Evolutionary conservation across 208 protist species (phyloP).

Genomic region (Acanthamoeba comandoni): DNA sequence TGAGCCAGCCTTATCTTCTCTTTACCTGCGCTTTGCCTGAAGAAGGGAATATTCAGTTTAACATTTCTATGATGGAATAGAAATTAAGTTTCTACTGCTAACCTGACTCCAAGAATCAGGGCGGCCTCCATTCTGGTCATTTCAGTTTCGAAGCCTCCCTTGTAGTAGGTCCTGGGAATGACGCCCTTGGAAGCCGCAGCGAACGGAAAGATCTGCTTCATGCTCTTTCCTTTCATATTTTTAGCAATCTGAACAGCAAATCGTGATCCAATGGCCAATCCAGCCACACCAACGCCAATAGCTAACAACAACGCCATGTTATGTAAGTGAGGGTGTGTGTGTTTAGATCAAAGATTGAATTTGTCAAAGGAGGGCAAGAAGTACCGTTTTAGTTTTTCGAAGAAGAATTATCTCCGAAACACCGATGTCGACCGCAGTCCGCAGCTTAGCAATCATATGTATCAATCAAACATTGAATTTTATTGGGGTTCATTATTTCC

Average conservation of each 20-base stretch:
- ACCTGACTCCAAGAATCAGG: constrained; percentile 83
- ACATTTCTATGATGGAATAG: constrained; percentile 1
- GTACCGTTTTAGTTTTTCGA: too few species aligned
- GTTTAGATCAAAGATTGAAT: too few species aligned
- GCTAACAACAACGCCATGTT: constrained; percentile 23
- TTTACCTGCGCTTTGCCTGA: constrained; percentile 69
- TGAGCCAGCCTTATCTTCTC: constrained; percentile 78
- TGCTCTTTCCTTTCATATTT: not conserved
- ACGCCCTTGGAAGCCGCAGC: not conserved
- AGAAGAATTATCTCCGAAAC: too few species aligned
- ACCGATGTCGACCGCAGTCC: too few species aligned
- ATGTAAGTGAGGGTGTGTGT: too few species aligned
- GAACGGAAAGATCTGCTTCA: not conserved
- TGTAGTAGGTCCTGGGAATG: constrained; percentile 74
- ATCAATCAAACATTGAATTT: too few species aligned
- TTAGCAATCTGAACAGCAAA: constrained; percentile 7
- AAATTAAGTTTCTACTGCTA: not conserved
- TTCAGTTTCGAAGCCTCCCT: constrained; percentile 83
- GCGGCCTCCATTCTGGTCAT: constrained; percentile 85
- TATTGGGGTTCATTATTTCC: too few species aligned
- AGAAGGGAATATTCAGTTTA: not conserved
- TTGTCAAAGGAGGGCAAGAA: too few species aligned
- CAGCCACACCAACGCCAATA: constrained; percentile 11
- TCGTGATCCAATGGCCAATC: not conserved
- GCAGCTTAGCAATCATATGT: too few species aligned